Conservation (phyloP, 2,329 filamentous ascomycete genomes). For the Fusarium longipes region DNA sequence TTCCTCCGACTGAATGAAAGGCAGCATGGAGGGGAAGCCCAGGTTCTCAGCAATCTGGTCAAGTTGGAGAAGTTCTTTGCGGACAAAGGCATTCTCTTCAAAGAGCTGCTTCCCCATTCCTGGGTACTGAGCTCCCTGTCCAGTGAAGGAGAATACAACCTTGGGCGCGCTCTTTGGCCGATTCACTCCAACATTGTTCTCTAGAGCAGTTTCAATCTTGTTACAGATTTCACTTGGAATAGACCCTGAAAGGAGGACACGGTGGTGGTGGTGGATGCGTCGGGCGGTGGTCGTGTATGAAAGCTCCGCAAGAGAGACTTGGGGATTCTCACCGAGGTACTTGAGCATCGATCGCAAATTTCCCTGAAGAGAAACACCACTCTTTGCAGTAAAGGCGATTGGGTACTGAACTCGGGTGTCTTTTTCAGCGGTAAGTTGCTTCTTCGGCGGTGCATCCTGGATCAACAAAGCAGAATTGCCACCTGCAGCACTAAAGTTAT, state of each 20-base stretch:
- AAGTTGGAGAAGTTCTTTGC: conserved; percentile 48
- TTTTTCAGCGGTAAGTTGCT: conserved; percentile 54
- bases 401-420: conserved; percentile 45
- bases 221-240: background rate
- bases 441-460: conserved; percentile 60
- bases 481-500: conserved; percentile 78
- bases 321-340: conserved; percentile 41
- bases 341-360: conserved; percentile 25
- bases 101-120: conserved; percentile 52
- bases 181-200: conserved; percentile 17
- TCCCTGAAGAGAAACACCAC: conserved; percentile 17
- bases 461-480: conserved; percentile 76
- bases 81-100: conserved; percentile 48
- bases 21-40: conserved; percentile 54
- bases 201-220: conserved; percentile 15
- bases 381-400: conserved; percentile 23
- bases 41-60: conserved; percentile 46
- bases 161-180: conserved; percentile 25
- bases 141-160: conserved; percentile 56
- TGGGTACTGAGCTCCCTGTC: conserved; percentile 55
- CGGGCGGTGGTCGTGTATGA: conserved; percentile 56
- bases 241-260: conserved; percentile 51
- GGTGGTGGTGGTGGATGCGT: conserved; percentile 55
- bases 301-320: conserved; percentile 58
- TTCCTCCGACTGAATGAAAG: conserved; percentile 24